Evolutionary conservation across 2,329 filamentous ascomycete species (phyloP).

Genomic region (Hypoxylon sp.): DNA sequence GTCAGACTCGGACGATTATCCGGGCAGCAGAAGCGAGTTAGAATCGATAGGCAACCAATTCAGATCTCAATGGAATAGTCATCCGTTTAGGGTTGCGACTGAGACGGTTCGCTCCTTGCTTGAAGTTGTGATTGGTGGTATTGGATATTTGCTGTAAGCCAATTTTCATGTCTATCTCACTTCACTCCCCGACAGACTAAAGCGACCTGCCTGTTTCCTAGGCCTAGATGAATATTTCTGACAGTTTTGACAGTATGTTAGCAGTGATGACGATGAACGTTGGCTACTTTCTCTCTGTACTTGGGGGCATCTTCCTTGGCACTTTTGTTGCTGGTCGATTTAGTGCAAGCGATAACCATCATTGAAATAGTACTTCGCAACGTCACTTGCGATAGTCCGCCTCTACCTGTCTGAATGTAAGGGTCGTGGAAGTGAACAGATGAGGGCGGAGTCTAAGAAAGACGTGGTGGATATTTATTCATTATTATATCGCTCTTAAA

Average conservation of each 20-base stretch:
- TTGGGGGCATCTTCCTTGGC: constrained; percentile 51
- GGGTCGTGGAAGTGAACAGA: too few relatives aligned
- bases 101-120: constrained; percentile 48
- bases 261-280: constrained; percentile 55
- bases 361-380: constrained; percentile 17
- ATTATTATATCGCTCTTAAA: not conserved
- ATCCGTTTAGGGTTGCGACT: constrained; percentile 49
- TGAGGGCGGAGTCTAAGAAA: not conserved
- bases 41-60: constrained; percentile 42
- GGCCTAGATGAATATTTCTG: not conserved
- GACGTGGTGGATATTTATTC: not conserved
- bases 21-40: constrained; percentile 33
- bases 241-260: constrained; percentile 47
- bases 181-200: not conserved
- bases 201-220: not conserved
- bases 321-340: constrained; percentile 49
- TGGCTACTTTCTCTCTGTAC: constrained; percentile 53
- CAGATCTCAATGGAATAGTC: constrained; percentile 36
- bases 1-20: constrained; percentile 38
- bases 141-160: constrained; percentile 53
- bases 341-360: constrained; percentile 37
- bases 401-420: not conserved
- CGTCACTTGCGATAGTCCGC: not conserved
- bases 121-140: constrained; percentile 50
- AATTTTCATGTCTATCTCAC: not conserved